Base-by-base conservation (phyloP, 169 alveolate species). In the Cryptosporidium bovis region DNA sequence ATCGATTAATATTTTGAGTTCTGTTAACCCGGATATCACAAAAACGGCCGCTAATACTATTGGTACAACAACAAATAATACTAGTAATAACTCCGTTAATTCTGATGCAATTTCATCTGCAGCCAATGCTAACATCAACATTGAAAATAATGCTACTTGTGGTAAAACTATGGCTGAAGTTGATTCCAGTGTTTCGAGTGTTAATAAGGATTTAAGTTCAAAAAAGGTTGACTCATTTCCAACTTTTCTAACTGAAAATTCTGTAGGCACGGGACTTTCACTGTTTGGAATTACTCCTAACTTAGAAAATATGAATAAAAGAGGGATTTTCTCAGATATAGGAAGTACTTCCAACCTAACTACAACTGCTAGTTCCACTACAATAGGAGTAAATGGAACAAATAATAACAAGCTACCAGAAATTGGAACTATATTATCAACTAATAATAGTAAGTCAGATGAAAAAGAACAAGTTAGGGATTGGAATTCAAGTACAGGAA, bases 261-360 rank as follows among this genome's bases (percentile, higher is more conserved):
- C 48, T 8, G 10, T 40, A 40, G 48, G 13, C 10, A 8, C 48
- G 10, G 48, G 48, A 40, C 13, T 1, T 27, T 69, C 83, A 31
- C 31, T 69, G 12, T 69, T 55, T 53, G 83, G 83, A 33, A 27
- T 67, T 67, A 46, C 55, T 2, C 51, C 83, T 18, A 69, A 69
- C 1, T 7, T 13, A 53, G 29, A 53, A n/a, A 53, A 13, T 53
- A 8, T 40, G 10, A 40, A 40, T 1, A 6, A 3, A 8, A 40
- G 10, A 8, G 48, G 48, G 10, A 40, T 40, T 40, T 40, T 40
- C 10, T 40, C 48, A 40, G 48, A 40, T 8, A 0, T 40, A 40
- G 48, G 27, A 24, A 24, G 48, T 40, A 40, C 10, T 40, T 40
- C 48, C 0, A 1, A 40, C 10, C 10, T 40, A 40, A 40, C 4